Conservation (phyloP, 2,329 filamentous ascomycete genomes). For the Fusarium phyllophilum region DNA sequence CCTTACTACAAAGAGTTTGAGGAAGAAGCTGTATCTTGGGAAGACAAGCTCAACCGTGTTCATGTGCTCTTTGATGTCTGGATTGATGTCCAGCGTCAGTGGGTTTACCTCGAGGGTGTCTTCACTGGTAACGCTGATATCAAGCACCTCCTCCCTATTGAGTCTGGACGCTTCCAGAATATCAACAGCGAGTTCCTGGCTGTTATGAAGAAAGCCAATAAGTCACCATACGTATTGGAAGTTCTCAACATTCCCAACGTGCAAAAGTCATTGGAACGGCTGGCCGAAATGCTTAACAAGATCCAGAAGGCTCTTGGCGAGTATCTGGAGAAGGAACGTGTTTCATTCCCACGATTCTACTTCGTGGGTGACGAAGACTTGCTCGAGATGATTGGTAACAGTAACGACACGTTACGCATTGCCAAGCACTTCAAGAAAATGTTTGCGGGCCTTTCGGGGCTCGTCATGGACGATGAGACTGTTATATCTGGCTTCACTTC, state of each 20-base stretch:
- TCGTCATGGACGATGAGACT: conserved; percentile 90
- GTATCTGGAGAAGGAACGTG: conserved; percentile 96
- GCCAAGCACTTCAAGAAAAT: conserved; percentile 99
- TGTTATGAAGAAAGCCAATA: conserved; percentile 99
- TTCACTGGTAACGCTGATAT: conserved; percentile 99
- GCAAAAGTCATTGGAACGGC: conserved; percentile 92
- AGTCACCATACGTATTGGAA: conserved; percentile 93
- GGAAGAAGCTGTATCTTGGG: conserved; percentile 95
- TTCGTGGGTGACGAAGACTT: conserved; percentile 99
- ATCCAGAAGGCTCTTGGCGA: conserved; percentile 99
- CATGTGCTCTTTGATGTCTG: conserved; percentile 99
- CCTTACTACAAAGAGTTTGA: conserved; percentile 99
- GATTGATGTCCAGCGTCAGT: conserved; percentile 99
- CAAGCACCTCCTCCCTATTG: conserved; percentile 95
- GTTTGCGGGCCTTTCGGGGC: conserved; percentile 94
- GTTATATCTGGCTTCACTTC: conserved; percentile 93
- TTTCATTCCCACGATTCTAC: conserved; percentile 98
- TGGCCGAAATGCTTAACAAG: conserved; percentile 98
- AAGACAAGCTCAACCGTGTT: conserved; percentile 96
- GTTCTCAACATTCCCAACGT: conserved; percentile 95
- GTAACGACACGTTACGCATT: conserved; percentile 94
- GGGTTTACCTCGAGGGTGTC: conserved; percentile 98
- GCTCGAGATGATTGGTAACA: conserved; percentile 99
- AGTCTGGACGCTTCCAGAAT: conserved; percentile 97
- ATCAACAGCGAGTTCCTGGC: conserved; percentile 99